phyloP scores from a whole-genome alignment of 2,329 filamentous ascomycete genomes.

The Pseudogymnoascus sp. region DNA sequence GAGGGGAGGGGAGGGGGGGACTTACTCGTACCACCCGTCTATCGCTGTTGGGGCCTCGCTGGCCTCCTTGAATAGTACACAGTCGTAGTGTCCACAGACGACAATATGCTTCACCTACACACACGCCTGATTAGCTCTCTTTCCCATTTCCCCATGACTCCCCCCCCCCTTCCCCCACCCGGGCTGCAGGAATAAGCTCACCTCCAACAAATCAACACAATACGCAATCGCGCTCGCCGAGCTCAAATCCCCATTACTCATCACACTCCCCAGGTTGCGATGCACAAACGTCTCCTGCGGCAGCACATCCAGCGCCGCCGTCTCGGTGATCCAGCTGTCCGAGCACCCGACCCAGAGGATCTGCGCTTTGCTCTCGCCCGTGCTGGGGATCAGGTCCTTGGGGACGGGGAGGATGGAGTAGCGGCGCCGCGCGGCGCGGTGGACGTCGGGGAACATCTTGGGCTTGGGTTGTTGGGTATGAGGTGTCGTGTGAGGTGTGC shows the following conservation, averaged over 20 bases:
- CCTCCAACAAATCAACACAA: slow-evolving; percentile 53
- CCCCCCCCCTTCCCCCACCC: neutral
- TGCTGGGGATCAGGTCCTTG: slow-evolving; percentile 13
- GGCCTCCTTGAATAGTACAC: slow-evolving; percentile 44
- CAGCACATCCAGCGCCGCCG: slow-evolving; percentile 51
- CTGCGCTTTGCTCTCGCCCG: slow-evolving; percentile 32
- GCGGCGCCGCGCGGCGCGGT: neutral
- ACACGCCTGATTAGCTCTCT: neutral
- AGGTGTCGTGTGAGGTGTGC: neutral
- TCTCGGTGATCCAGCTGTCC: slow-evolving; percentile 60
- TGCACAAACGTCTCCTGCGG: slow-evolving; percentile 65
- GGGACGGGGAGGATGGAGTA: slow-evolving; percentile 13
- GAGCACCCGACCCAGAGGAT: slow-evolving; percentile 64
- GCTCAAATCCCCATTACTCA: slow-evolving; percentile 53
- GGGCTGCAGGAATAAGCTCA: slow-evolving; percentile 25
- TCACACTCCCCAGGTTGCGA: slow-evolving; percentile 62
- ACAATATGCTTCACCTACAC: slow-evolving; percentile 45
- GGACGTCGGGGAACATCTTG: neutral
- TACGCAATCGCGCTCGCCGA: slow-evolving; percentile 57
- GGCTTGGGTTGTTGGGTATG: neutral
- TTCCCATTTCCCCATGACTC: neutral
- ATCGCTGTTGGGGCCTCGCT: slow-evolving; percentile 33
- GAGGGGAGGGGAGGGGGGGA: slow-evolving; percentile 25
- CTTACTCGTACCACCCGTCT: slow-evolving; percentile 45
- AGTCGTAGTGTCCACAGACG: slow-evolving; percentile 49